Evolutionary conservation across 305 asterid species (phyloP).

Genomic region (Fraxinus ornus): DNA sequence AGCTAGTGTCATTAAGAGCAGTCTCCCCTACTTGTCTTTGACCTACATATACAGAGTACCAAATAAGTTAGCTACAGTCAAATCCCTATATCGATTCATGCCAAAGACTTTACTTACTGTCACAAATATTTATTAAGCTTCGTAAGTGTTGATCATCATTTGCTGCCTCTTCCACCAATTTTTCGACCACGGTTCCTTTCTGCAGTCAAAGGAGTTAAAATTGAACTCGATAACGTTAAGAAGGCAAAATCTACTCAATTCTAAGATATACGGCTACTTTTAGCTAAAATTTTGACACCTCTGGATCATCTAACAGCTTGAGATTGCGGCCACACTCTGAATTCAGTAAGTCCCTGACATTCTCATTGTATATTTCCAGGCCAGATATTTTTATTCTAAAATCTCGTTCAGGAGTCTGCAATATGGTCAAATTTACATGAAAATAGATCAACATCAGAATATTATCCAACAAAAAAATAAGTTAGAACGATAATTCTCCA

Average conservation of each 20-base stretch:
- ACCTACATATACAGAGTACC: constrained; percentile 50
- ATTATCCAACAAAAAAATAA: neutral
- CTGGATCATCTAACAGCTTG: constrained; percentile 92
- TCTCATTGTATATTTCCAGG: constrained; percentile 86
- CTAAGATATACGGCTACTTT: neutral
- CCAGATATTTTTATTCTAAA: constrained; percentile 83
- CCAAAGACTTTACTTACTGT: constrained; percentile 45
- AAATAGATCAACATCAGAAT: constrained; percentile 5
- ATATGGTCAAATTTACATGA: constrained; percentile 20
- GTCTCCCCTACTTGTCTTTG: constrained; percentile 99
- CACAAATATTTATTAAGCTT: constrained; percentile 76
- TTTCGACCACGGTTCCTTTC: constrained; percentile 96
- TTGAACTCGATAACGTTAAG: constrained; percentile 9
- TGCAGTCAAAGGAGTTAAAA: constrained; percentile 36
- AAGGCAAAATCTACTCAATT: constrained; percentile 2
- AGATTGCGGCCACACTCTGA: constrained; percentile 86
- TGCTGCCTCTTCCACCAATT: constrained; percentile 89
- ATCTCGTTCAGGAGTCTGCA: constrained; percentile 87
- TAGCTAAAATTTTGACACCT: constrained; percentile 51
- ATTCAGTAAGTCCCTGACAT: constrained; percentile 85
- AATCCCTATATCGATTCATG: constrained; percentile 7
- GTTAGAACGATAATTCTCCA: neutral
- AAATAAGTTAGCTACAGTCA: constrained; percentile 20
- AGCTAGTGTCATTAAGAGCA: constrained; percentile 86
- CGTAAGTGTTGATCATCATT: constrained; percentile 77